phyloP scores from a whole-genome alignment of 768 basidiomycete species.

The Daedaleopsis nitida region DNA sequence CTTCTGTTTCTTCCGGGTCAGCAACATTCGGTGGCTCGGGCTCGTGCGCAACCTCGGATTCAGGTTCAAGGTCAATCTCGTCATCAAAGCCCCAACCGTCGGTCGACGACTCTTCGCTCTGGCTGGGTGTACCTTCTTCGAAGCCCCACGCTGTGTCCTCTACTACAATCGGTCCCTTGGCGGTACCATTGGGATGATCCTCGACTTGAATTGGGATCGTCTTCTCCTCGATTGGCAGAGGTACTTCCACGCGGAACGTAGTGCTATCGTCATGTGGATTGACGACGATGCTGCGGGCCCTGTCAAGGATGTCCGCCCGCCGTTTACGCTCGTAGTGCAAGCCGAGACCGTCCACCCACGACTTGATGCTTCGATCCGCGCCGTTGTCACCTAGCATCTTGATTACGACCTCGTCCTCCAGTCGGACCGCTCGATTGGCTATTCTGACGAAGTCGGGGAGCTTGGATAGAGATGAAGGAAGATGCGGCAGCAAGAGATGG shows the following conservation, averaged over 20 bases:
- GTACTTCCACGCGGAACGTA: slow-evolving; percentile 38
- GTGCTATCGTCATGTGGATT: slow-evolving; percentile 38
- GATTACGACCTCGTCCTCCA: slow-evolving; percentile 62
- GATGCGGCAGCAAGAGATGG: slow-evolving; percentile 64
- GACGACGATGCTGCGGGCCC: slow-evolving; percentile 58
- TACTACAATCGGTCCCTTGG: slow-evolving; percentile 14
- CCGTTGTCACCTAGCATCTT: slow-evolving; percentile 49
- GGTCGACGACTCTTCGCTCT: slow-evolving; percentile 29
- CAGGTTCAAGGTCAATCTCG: slow-evolving; percentile 22
- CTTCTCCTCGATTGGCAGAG: slow-evolving; percentile 7
- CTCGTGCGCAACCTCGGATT: slow-evolving; percentile 2
- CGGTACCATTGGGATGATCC: background rate
- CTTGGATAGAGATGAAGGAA: slow-evolving; percentile 63
- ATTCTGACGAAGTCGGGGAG: slow-evolving; percentile 66
- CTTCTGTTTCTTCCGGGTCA: slow-evolving; percentile 42
- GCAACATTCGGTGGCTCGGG: slow-evolving; percentile 6
- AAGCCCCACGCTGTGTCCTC: slow-evolving; percentile 47
- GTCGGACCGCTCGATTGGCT: slow-evolving; percentile 56
- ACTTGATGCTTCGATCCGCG: slow-evolving; percentile 55
- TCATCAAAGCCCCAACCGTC: slow-evolving; percentile 43
- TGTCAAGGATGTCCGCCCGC: slow-evolving; percentile 64
- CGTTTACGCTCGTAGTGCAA: slow-evolving; percentile 80
- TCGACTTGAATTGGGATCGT: background rate
- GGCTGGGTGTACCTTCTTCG: slow-evolving; percentile 40
- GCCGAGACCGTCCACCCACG: slow-evolving; percentile 70